phyloP scores from a whole-genome alignment of 331 rosid genomes.

The Quercus phellos region DNA sequence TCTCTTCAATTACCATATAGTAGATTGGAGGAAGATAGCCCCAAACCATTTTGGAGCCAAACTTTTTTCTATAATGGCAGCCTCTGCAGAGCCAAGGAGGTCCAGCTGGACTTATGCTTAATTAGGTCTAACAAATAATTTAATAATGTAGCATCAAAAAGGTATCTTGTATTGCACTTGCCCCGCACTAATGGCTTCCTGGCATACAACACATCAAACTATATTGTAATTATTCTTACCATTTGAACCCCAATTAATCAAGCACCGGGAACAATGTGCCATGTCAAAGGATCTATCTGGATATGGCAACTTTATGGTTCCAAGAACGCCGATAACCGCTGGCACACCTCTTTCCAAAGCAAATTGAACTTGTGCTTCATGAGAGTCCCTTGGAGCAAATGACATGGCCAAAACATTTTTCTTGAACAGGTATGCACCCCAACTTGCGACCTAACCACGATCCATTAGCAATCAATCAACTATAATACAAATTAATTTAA shows the following conservation, averaged over 20 bases:
- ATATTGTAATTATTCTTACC: conserved; percentile 39
- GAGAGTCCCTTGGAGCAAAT: conserved; percentile 84
- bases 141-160: neutral
- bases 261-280: conserved; percentile 93
- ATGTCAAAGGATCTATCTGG: conserved; percentile 76
- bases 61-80: neutral
- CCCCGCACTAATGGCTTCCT: neutral
- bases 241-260: conserved; percentile 74
- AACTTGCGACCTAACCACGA: conserved; percentile 75
- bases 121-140: neutral
- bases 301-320: conserved; percentile 71
- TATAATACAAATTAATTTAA: conserved; percentile 2
- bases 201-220: neutral
- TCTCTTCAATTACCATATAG: too few relatives aligned
- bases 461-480: conserved; percentile 23
- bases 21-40: too few relatives aligned
- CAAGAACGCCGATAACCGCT: conserved; percentile 80
- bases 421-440: conserved; percentile 72
- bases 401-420: conserved; percentile 74
- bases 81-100: neutral
- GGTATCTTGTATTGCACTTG: neutral
- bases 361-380: conserved; percentile 93
- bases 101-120: neutral
- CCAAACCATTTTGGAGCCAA: too few relatives aligned
- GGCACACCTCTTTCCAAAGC: conserved; percentile 95